phyloP scores from a whole-genome alignment of 805 yeast species.

The Lachancea sp. region DNA sequence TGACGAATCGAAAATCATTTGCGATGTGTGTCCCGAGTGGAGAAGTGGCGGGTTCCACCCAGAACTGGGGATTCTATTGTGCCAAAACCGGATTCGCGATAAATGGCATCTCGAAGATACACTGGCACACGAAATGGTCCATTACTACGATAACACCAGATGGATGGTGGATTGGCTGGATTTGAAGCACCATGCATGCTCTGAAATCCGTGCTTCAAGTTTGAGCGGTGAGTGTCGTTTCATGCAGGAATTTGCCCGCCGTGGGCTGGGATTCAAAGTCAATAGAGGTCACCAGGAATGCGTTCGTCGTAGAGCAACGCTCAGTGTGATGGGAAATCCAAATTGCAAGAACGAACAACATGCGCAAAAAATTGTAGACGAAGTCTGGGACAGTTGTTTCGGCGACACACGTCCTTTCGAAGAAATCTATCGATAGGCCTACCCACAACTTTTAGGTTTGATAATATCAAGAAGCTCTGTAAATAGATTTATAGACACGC shows the following conservation, averaged over 20 bases:
- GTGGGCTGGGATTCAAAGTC: constrained; percentile 40
- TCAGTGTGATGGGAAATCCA: constrained; percentile 85
- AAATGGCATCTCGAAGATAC: constrained; percentile 87
- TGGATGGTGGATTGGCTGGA: constrained; percentile 83
- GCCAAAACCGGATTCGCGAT: constrained; percentile 72
- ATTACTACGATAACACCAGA: constrained; percentile 84
- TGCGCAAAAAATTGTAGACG: constrained; percentile 73
- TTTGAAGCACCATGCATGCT: constrained; percentile 90
- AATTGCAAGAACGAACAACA: constrained; percentile 63
- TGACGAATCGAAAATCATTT: constrained; percentile 41
- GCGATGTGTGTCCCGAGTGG: constrained; percentile 78
- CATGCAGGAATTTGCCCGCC: constrained; percentile 64
- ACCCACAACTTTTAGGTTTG: too few relatives aligned
- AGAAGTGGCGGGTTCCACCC: constrained; percentile 94
- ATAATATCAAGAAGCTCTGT: too few relatives aligned
- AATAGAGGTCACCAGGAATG: constrained; percentile 86
- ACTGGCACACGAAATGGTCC: constrained; percentile 85
- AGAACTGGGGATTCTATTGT: constrained; percentile 73
- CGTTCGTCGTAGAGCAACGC: constrained; percentile 78
- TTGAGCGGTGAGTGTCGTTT: constrained; percentile 93
- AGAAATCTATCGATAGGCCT: constrained; percentile 63
- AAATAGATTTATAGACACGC: constrained; percentile 67
- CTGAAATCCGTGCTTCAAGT: constrained; percentile 90
- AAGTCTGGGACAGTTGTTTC: constrained; percentile 90
- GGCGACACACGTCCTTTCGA: constrained; percentile 95